A percentile compares a stretch with the other conserved stretches of the same genome.
Conservation (phyloP, 441 rosid genomes). For the Brassica hybrid region DNA sequence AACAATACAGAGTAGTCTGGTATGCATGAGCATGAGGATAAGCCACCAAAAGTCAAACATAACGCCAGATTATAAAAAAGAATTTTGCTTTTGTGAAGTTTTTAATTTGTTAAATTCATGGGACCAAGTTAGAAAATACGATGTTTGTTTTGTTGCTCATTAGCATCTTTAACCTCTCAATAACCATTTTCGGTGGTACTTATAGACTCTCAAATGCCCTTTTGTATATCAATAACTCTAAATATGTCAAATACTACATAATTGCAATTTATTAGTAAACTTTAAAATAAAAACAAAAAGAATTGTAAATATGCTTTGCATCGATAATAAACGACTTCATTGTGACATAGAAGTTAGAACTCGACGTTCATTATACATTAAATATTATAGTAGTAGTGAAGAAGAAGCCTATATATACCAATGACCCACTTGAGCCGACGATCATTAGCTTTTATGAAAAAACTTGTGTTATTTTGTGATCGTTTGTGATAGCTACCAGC, state of each 20-base stretch:
- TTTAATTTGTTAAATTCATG: constrained; percentile 3
- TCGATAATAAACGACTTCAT: neutral
- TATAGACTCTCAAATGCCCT: neutral
- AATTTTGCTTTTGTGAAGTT: neutral
- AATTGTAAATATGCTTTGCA: neutral
- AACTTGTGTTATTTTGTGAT: constrained; percentile 15
- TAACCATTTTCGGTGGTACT: constrained; percentile 15
- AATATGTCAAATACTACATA: neutral
- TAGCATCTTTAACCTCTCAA: constrained; percentile 22
- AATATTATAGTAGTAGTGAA: constrained; percentile 8
- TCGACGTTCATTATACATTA: neutral
- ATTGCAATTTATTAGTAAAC: neutral
- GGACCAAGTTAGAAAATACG: constrained; percentile 29
- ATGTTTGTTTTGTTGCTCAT: constrained; percentile 10
- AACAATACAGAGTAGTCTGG: constrained; percentile 29
- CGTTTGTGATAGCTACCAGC: constrained; percentile 13
- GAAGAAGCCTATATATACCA: constrained; percentile 22
- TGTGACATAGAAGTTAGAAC: neutral
- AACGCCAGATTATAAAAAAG: constrained; percentile 19
- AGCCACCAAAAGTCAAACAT: constrained; percentile 28
- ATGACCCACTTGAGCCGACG: constrained; percentile 20
- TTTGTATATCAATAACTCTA: constrained; percentile 2
- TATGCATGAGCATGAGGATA: too few species aligned
- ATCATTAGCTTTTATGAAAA: constrained; percentile 26
- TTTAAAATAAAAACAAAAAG: neutral